Base-by-base conservation (phyloP, 2,329 filamentous ascomycete genomes). In the Penicillium sp. region DNA sequence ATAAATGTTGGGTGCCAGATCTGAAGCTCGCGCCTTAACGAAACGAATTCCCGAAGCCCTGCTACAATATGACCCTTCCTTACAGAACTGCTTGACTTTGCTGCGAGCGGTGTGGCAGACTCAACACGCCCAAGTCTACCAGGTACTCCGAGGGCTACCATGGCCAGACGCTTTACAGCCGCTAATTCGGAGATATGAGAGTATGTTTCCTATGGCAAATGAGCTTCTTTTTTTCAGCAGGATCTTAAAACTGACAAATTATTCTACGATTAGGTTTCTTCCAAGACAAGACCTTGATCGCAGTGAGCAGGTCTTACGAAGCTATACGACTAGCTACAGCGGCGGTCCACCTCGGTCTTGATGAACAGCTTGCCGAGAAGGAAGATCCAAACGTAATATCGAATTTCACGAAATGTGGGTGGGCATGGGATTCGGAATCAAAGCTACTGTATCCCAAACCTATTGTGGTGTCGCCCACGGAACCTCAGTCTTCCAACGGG, bases 11-110 rank as follows among this genome's bases (percentile, higher is more conserved):
- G 46, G n/a, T 12, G 32, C 51, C 45, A 75, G 73, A 50, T 59
- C 65, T 44, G 74, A 76, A 69, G 73, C 74, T 50, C 74, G 72
- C n/a, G 67, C 71, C 39, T 59, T 75, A 54, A 72, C 67, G 6
- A 61, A 69, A 40, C 67, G 75, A 48, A 65, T 75, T 50, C 75
- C 74, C 1, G 59, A 59, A 46, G 56, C 56, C 1, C 50, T 76
- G 18, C 50, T 65, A 18, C 57, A 66, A 35, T 59, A 60, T 16
- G 70, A 74, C 48, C 42, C 64, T 12, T 62, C 66, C n/a, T 27
- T 75, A 31, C 68, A 74, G 46, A 73, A 67, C 47, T 71, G 70
- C 40, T 50, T 73, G n/a, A 61, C 59, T 7, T 58, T 76, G 18
- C 54, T 76, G 29, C 71, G 66, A 37, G 73, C 73, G 6, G 62